Evolutionary conservation across 2,329 filamentous ascomycete genomes (phyloP), one percentile per base, ranked within the genome.

Genomic region (Mycogone perniciosa): DNA sequence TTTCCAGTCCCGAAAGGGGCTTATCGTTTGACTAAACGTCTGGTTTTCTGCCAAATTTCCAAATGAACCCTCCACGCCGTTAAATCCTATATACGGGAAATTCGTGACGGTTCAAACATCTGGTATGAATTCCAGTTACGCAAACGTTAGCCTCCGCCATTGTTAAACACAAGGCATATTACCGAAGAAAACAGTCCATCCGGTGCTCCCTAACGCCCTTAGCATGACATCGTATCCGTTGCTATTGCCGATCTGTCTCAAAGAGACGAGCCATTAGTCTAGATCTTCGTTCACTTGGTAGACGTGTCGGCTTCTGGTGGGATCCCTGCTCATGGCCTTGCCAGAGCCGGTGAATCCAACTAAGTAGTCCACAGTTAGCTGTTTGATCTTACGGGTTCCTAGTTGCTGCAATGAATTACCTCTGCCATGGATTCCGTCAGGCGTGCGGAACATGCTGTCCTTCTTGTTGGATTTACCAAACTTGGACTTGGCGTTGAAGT

Each of bases 331-430:
- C 93, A 97, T 97, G 58, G 86, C 80, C 70, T 96, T 89, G 53
- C 93, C 93, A 49, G 91, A 96, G 55, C 93, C 93, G 7, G 89
- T 96, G 64, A 99, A 96, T 33, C 93, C 93, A 64, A 99, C 93
- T 96, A 58, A 6, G 44, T 20, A 39, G n/a, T 11, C 20, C 7
- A 7, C 2, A 34, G 6, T 10, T 5, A 30, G 9, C n/a, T 8
- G 33, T 26, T 42, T 20, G 20, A 20, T 20, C 20, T 20, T 20
- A 20, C 20, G 20, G 20, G 20, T 20, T 20, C 20, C 20, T 20
- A 20, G 20, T 20, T 20, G 20, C 20, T 20, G 20, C 6, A 37
- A 20, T 5, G 31, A 42, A 78, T 59, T 73, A 95, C 91, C 91
- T 86, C 90, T 82, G 52, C 88, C 91, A 62, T 89, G 81, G 27